These are phyloP conservation scores for Xylariaceae sp. DNA, from an alignment of 2,329 filamentous ascomycete genomes.

Conservation along the genomic window DNA sequence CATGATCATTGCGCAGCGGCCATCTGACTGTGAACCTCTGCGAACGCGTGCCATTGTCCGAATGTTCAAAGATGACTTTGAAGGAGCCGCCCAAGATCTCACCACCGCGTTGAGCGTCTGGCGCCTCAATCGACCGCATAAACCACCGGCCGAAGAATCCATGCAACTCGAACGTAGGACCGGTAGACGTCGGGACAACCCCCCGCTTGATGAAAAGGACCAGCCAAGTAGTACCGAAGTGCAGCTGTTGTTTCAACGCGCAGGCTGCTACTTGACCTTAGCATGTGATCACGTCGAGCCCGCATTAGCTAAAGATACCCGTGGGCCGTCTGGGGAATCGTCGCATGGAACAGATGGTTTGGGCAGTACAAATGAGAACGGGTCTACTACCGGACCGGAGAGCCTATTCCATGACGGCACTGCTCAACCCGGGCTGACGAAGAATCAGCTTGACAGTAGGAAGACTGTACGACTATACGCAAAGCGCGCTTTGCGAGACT, in stretches of 20 bases:
- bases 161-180: constrained; percentile 46
- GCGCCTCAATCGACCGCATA: constrained; percentile 48
- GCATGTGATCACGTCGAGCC: constrained; percentile 62
- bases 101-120: constrained; percentile 59
- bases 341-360: constrained; percentile 20
- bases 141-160: constrained; percentile 43
- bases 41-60: constrained; percentile 71
- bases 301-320: constrained; percentile 41
- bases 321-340: constrained; percentile 18
- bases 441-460: constrained; percentile 49
- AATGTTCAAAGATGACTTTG: constrained; percentile 70
- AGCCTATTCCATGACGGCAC: constrained; percentile 12
- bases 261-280: constrained; percentile 65
- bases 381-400: constrained; percentile 4
- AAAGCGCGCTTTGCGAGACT: constrained; percentile 72
- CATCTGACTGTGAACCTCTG: constrained; percentile 61
- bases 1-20: constrained; percentile 61
- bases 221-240: constrained; percentile 72
- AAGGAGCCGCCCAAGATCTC: constrained; percentile 66
- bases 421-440: constrained; percentile 16
- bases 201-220: constrained; percentile 37
- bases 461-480: constrained; percentile 70
- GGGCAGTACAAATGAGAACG: constrained; percentile 23
- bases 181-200: constrained; percentile 31
- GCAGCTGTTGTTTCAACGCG: constrained; percentile 74